Percentiles rank a stretch among this genome's conserved stretches.
Evolutionary conservation across 306 rosid species (phyloP).

Genomic region (Pterocarpus macrocarpus): DNA sequence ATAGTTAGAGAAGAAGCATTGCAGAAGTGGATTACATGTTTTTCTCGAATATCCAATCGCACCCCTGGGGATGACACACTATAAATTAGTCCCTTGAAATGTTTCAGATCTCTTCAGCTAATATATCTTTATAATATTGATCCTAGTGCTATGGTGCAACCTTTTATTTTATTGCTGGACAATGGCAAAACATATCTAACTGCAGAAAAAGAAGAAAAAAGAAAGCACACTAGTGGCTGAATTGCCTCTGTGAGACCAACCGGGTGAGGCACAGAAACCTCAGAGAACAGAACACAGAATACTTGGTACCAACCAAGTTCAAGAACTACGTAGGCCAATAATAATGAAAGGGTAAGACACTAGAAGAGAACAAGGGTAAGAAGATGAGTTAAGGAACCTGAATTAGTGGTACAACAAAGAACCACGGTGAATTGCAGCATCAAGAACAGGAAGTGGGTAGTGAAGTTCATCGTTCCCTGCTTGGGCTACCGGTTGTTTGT

Average conservation of each 20-base stretch:
- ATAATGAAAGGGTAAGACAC: not conserved
- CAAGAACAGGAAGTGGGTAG: conserved; percentile 32
- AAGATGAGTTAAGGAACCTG: conserved; percentile 44
- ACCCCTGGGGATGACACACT: conserved; percentile 54
- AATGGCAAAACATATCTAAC: conserved; percentile 6
- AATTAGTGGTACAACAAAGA: conserved; percentile 30
- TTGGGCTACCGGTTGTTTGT: not conserved
- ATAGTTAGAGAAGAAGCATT: conserved; percentile 43
- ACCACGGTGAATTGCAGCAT: conserved; percentile 27
- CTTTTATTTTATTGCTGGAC: not conserved
- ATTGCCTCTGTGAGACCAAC: not conserved
- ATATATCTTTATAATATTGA: conserved; percentile 18
- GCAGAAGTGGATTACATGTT: conserved; percentile 54
- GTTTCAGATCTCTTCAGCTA: conserved; percentile 11
- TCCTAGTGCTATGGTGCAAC: not conserved
- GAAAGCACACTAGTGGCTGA: too few species aligned
- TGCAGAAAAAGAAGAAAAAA: not conserved
- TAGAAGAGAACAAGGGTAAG: conserved; percentile 5
- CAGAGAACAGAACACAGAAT: conserved; percentile 10
- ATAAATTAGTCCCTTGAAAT: conserved; percentile 53
- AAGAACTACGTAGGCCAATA: too few species aligned
- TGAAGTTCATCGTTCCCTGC: conserved; percentile 35
- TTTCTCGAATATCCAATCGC: conserved; percentile 62
- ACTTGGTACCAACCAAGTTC: too few species aligned
- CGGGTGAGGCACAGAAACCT: not conserved